Base-by-base conservation (phyloP, 139 green algal species). In the Eudorina sp. region DNA sequence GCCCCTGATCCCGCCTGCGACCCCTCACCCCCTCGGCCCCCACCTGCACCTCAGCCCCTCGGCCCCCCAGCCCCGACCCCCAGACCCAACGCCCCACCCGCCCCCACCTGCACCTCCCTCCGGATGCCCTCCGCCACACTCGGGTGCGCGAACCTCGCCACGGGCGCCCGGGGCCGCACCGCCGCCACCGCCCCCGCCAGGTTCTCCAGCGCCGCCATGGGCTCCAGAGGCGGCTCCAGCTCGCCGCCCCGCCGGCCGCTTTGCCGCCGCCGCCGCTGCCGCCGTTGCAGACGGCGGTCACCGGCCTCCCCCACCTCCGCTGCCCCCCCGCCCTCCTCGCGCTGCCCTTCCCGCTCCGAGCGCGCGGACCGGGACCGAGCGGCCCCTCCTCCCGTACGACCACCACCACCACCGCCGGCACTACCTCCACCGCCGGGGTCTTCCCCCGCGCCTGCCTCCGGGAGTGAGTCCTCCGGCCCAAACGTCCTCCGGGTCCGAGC, bases 121-220 rank as follows among this genome's bases (percentile, higher is more conserved):
- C 38, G 25, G 68, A 88, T 80, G 25, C 25, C 36, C 51, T 68
- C 83, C 21, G 11, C 51, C 25, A 88, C 83, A 53, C 83, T 88
- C n/a, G 36, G 48, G 69, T 81, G 66, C 11, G 36, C 68, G 38
- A 88, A 88, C 7, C 13, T 3, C 19, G 18, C 69, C n/a, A 6
- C 83, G 27, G 18, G 68, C 68, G 58, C 16, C 4, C 83, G 68
- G 0, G 83, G 83, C 27, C 68, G 48, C 19, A 78, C 25, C 36
- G 69, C 48, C 7, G 76, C 68, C 31, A 60, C 6, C 8, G 83
- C 83, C 5, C 36, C 83, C 1, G 4, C 83, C 68, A 81, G 38
- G 51, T 55, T 29, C 48, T 21, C 7, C 48, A 77, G 81, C 31
- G 81, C 31, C 7, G 64, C 81, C 41, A 78, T 78, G 2, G 62